Evolutionary conservation across 495 filamentous ascomycete genomes (phyloP).

Genomic region (Arthonia radiata): DNA sequence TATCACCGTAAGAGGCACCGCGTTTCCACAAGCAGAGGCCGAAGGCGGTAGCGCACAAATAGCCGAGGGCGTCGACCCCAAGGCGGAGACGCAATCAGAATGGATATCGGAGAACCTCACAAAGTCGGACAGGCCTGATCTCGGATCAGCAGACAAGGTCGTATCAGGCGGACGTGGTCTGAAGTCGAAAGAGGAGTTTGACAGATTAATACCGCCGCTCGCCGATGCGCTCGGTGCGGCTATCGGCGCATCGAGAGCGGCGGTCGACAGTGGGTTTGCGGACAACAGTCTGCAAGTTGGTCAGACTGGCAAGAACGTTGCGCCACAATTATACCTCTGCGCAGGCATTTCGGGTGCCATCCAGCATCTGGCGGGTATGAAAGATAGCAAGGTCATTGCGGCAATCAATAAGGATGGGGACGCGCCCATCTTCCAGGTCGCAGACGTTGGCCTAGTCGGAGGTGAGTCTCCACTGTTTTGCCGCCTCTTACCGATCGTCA

Average conservation of each 20-base stretch:
- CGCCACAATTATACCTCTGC: constrained; percentile 82
- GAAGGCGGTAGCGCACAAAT: constrained; percentile 29
- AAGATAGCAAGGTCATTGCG: constrained; percentile 98
- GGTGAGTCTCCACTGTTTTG: too few relatives aligned
- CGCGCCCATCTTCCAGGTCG: constrained; percentile 94
- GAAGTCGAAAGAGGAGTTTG: constrained; percentile 94
- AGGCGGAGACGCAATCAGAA: constrained; percentile 42
- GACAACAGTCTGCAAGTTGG: constrained; percentile 97
- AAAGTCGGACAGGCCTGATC: constrained; percentile 84
- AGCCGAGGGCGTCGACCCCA: constrained; percentile 45
- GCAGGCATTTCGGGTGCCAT: constrained; percentile 93
- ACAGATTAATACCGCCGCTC: constrained; percentile 68
- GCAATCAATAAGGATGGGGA: constrained; percentile 95
- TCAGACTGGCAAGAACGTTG: constrained; percentile 95
- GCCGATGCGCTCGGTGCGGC: constrained; percentile 82
- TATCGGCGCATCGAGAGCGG: constrained; percentile 80
- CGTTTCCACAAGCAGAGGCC: constrained; percentile 40
- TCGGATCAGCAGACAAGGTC: constrained; percentile 64
- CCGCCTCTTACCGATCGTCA: too few relatives aligned
- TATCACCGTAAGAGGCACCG: constrained; percentile 76
- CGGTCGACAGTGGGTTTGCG: constrained; percentile 94
- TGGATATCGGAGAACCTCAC: constrained; percentile 89
- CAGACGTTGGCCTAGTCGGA: constrained; percentile 82
- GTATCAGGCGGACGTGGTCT: constrained; percentile 87
- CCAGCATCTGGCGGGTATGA: constrained; percentile 97